Conservation (phyloP, 768 basidiomycete species). For the Crucibulum laeve region DNA sequence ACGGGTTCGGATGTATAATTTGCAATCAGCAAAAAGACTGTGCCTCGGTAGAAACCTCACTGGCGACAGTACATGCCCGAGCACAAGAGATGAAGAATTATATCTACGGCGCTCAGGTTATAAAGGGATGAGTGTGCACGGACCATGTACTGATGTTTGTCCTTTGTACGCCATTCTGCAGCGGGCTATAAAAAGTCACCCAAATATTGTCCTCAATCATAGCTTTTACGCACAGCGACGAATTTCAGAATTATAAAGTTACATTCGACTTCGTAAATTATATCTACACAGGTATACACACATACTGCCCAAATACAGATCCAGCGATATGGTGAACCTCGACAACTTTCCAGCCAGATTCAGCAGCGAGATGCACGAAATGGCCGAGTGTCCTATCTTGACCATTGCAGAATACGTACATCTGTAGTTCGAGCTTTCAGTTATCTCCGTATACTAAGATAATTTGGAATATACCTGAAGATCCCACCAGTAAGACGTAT, state of each 20-base stretch:
- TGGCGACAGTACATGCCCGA: slow-evolving; percentile 94
- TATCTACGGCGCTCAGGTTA: neutral
- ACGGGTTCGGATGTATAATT: slow-evolving; percentile 97
- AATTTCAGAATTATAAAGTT: too few relatives aligned
- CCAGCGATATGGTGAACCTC: neutral
- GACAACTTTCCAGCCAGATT: neutral
- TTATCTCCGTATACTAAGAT: neutral
- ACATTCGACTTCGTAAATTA: too few relatives aligned
- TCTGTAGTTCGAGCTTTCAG: neutral
- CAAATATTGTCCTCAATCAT: too few relatives aligned
- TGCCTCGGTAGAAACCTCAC: slow-evolving; percentile 95
- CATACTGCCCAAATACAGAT: neutral
- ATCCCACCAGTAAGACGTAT: neutral
- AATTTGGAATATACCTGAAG: neutral
- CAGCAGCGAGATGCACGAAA: neutral
- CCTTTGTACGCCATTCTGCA: too few relatives aligned
- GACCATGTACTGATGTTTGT: slow-evolving; percentile 35
- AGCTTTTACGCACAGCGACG: too few relatives aligned
- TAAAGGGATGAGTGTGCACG: slow-evolving; percentile 54
- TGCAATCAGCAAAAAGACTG: slow-evolving; percentile 95
- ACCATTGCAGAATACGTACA: neutral
- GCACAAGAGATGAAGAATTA: slow-evolving; percentile 75
- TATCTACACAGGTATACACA: neutral
- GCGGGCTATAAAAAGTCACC: too few relatives aligned
- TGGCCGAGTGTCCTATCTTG: neutral